Evolutionary conservation across 805 yeast species (phyloP).

Genomic region (Teunomyces cretensis): DNA sequence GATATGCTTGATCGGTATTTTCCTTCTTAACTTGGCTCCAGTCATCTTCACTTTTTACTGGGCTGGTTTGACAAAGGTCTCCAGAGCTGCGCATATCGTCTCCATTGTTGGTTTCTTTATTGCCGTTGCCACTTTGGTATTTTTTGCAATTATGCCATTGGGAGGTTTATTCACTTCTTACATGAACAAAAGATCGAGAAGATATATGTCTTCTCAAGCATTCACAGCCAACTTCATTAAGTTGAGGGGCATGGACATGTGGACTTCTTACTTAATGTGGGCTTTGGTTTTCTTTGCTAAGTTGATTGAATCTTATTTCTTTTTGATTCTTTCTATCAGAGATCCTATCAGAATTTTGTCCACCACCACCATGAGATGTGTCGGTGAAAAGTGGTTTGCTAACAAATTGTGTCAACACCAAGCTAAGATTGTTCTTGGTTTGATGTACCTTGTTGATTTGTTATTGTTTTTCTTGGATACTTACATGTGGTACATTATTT

Average conservation of each 20-base stretch:
- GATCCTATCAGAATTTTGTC: conserved; percentile 93
- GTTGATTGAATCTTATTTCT: conserved; percentile 86
- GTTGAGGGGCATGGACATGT: conserved; percentile 86
- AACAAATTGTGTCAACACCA: conserved; percentile 76
- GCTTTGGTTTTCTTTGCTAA: conserved; percentile 84
- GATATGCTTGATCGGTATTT: conserved; percentile 64
- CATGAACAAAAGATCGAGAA: conserved; percentile 81
- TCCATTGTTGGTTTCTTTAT: conserved; percentile 87
- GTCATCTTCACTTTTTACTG: conserved; percentile 81
- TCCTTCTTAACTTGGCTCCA: conserved; percentile 78
- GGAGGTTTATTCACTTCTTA: conserved; percentile 95
- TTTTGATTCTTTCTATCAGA: conserved; percentile 82
- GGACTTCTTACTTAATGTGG: conserved; percentile 96
- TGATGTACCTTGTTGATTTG: conserved; percentile 92
- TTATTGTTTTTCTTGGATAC: conserved; percentile 97
- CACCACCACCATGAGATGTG: conserved; percentile 85
- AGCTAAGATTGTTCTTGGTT: conserved; percentile 83
- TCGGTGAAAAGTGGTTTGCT: conserved; percentile 92
- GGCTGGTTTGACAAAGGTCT: conserved; percentile 64
- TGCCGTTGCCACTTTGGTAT: conserved; percentile 77
- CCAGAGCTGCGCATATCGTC: conserved; percentile 73
- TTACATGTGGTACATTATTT: conserved; percentile 96
- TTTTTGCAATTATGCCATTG: conserved; percentile 92
- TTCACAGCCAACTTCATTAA: conserved; percentile 90
- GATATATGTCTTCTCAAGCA: conserved; percentile 89